phyloP scores from a whole-genome alignment of 306 rosid genomes.

The Begonia fuchsioides region DNA sequence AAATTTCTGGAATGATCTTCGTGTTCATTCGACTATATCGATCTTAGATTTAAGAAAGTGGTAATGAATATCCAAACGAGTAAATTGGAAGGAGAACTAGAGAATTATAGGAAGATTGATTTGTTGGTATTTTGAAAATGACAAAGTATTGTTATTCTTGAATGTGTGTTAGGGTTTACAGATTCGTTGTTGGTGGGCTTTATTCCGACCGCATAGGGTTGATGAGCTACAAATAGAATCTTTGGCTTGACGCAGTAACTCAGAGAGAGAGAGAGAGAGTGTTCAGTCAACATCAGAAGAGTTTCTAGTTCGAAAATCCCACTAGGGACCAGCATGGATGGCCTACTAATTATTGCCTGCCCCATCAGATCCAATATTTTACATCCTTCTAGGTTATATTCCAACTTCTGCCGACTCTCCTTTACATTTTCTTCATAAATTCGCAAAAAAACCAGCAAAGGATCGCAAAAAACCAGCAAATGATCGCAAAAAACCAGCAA shows the following conservation, averaged over 20 bases:
- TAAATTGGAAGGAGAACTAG: background rate
- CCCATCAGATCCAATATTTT: slow-evolving; percentile 34
- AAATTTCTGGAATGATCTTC: no score
- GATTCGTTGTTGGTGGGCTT: slow-evolving; percentile 33
- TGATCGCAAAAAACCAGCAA: no score
- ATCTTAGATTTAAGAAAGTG: background rate
- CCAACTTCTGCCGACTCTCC: no score
- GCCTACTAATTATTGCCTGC: slow-evolving; percentile 59
- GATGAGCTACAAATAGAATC: slow-evolving; percentile 21
- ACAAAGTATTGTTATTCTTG: background rate
- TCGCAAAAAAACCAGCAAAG: no score
- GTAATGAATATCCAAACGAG: background rate
- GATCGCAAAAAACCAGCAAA: no score
- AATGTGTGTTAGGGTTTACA: slow-evolving; percentile 13
- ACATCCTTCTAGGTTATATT: no score
- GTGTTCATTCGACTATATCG: no score
- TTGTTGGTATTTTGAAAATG: background rate
- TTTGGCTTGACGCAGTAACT: slow-evolving; percentile 9
- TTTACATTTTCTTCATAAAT: no score
- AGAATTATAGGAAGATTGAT: background rate
- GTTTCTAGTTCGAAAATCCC: slow-evolving; percentile 17
- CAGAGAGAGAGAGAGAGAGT: slow-evolving; percentile 3
- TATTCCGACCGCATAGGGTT: slow-evolving; percentile 59
- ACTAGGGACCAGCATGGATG: no score
- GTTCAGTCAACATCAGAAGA: slow-evolving; percentile 28